These are phyloP conservation scores for Haematococcus lacustris DNA, from an alignment of 139 green algal species.

Conservation along the genomic window DNA sequence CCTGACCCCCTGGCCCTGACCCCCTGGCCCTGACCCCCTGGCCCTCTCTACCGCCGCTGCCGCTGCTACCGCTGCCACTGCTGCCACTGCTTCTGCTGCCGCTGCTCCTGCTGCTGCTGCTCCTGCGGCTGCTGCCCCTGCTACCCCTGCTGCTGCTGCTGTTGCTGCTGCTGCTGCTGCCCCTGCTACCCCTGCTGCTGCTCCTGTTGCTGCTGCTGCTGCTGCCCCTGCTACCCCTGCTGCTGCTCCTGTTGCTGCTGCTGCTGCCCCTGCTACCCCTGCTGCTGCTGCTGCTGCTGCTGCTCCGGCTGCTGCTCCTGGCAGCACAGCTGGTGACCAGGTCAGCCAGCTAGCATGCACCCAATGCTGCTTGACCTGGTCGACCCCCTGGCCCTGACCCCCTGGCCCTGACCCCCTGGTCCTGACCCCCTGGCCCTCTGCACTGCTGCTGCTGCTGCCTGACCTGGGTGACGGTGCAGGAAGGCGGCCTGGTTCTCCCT, in stretches of 20 bases:
- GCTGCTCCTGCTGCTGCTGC: not conserved
- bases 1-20: too few relatives aligned
- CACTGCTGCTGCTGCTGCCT: not conserved
- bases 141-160: too few relatives aligned
- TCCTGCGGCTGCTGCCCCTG: not conserved
- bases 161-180: not conserved
- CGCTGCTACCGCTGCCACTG: not conserved
- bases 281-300: not conserved
- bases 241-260: too few relatives aligned
- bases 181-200: not conserved
- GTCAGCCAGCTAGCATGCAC: not conserved
- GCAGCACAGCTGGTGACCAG: not conserved
- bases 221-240: too few relatives aligned
- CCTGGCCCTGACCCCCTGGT: not conserved
- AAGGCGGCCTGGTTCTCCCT: slow-evolving; percentile 67
- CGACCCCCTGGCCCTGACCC: not conserved
- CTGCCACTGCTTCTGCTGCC: not conserved
- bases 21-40: too few relatives aligned
- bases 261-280: not conserved
- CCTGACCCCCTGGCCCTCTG: not conserved
- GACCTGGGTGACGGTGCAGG: not conserved
- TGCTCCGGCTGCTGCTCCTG: not conserved
- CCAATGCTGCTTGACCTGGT: not conserved
- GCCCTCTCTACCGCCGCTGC: too few relatives aligned
- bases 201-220: not conserved